phyloP scores from a whole-genome alignment of 441 rosid genomes.

The Mallotus repandus region DNA sequence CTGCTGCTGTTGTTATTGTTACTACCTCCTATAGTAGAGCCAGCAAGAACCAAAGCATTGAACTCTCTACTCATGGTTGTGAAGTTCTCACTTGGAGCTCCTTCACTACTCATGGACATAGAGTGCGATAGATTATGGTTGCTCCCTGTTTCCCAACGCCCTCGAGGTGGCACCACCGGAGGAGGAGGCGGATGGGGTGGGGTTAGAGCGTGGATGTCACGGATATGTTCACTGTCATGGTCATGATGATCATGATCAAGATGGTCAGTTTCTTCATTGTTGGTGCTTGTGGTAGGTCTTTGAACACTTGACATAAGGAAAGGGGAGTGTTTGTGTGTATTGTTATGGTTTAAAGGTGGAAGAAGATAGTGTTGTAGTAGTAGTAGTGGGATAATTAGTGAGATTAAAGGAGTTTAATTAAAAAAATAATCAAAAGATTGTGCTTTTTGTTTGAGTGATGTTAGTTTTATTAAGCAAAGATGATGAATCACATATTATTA shows the following conservation, averaged over 20 bases:
- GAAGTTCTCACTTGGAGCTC: conserved; percentile 71
- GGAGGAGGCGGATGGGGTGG: conserved; percentile 58
- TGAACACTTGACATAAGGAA: conserved; percentile 25
- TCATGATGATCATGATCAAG: conserved; percentile 7
- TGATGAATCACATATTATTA: not conserved
- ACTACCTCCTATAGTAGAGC: conserved; percentile 46
- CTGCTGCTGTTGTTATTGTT: conserved; percentile 13
- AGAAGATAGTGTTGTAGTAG: not conserved
- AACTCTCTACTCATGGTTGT: conserved; percentile 87
- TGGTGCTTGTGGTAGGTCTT: conserved; percentile 18
- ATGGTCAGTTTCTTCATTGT: conserved; percentile 14
- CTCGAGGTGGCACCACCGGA: conserved; percentile 22
- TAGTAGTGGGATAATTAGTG: conserved; percentile 1
- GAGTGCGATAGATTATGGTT: conserved; percentile 43
- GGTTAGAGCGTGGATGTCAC: conserved; percentile 83
- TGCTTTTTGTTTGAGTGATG: not conserved
- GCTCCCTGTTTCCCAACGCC: conserved; percentile 52
- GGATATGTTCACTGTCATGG: conserved; percentile 33
- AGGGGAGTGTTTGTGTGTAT: not conserved
- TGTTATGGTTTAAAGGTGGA: not conserved
- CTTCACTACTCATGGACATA: conserved; percentile 45
- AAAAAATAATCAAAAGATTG: not conserved
- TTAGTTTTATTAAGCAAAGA: not conserved
- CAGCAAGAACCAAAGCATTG: conserved; percentile 84
- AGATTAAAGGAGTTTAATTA: not conserved